Percentiles rank a stretch among this genome's conserved stretches.
Evolutionary conservation across 139 green algal species (phyloP).

Genomic region (Helicosporidium sp.): DNA sequence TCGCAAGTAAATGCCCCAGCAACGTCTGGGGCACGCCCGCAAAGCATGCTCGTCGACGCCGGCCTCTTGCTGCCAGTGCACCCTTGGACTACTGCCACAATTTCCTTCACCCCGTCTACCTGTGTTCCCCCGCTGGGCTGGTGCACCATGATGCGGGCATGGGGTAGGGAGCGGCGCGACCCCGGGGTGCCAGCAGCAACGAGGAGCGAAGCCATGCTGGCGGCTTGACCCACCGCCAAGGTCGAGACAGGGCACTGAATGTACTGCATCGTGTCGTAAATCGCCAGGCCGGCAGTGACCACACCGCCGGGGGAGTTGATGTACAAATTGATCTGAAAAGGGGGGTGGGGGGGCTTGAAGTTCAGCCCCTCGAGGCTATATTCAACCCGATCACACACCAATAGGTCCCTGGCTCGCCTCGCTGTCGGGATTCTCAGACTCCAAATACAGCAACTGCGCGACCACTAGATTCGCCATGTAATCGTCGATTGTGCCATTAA

Average conservation of each 20-base stretch:
- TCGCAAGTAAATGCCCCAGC: too few species aligned
- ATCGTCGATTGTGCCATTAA: conserved; percentile 69
- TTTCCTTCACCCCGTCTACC: conserved; percentile 8
- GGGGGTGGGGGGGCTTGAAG: not conserved
- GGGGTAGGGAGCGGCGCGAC: conserved; percentile 55
- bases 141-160: conserved; percentile 91
- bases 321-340: conserved; percentile 77
- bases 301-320: conserved; percentile 84
- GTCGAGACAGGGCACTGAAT: conserved; percentile 72
- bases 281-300: conserved; percentile 80
- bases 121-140: conserved; percentile 64
- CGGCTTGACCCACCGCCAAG: conserved; percentile 79
- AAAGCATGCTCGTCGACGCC: too few species aligned
- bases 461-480: conserved; percentile 52
- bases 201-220: conserved; percentile 81
- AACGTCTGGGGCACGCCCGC: too few species aligned
- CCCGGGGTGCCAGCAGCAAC: conserved; percentile 57
- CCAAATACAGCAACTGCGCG: conserved; percentile 81
- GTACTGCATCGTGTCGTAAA: conserved; percentile 99
- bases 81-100: too few species aligned
- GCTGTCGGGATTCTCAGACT: conserved; percentile 79
- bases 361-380: not conserved
- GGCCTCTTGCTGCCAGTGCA: too few species aligned
- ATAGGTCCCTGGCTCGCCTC: too few species aligned
- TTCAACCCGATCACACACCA: too few species aligned